Evolutionary conservation across 257 asterid genomes (phyloP), one percentile per base, ranked within the genome.

Genomic region (Gynochthodes officinalis): DNA sequence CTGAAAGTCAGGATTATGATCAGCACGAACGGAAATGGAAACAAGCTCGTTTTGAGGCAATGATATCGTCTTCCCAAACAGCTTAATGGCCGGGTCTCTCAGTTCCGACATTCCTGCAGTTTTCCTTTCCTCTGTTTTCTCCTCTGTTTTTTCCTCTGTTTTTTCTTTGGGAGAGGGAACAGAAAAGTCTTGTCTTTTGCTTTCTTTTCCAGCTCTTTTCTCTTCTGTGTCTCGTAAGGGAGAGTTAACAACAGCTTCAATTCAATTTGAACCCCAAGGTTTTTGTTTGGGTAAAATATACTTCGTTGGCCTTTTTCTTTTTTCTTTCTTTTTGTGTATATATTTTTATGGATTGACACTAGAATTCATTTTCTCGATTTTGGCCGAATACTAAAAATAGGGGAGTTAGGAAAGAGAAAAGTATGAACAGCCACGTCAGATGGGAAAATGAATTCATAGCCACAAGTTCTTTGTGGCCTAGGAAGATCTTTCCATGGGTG

Each of bases 401-500:
- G 81, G 18, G 64, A n/a, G 61, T 73, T n/a, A 59, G 84, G 83
- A 82, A 80, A 82, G 84, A 77, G 78, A 76, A 67, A 77, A 44
- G 67, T 42, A 4, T 43, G 76, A 76, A 70, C 37, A 64, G 86
- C 84, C 94, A 85, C 86, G 86, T 86, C 86, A 82, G 83, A 74
- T 48, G 23, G 70, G 68, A 76, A 63, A 68, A 75, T 63, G 83
- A 57, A 84, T 84, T 88, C 53, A 19, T 59, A 88, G 89, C 96
- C 97, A 91, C 97, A 89, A 84, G 77, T 87, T 82, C 79, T 82
- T 80, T 87, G 96, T 91, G 97, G 96, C 85, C 79, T 71, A 27
- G 75, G 68, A 52, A 77, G 77, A 82, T 84, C 89, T 84, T 86
- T 75, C 64, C 64, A 62, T 21, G 76, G 46, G 82, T 78, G 23